Conservation (phyloP, 495 filamentous ascomycete genomes). For the Aspergillus ellipticus region DNA sequence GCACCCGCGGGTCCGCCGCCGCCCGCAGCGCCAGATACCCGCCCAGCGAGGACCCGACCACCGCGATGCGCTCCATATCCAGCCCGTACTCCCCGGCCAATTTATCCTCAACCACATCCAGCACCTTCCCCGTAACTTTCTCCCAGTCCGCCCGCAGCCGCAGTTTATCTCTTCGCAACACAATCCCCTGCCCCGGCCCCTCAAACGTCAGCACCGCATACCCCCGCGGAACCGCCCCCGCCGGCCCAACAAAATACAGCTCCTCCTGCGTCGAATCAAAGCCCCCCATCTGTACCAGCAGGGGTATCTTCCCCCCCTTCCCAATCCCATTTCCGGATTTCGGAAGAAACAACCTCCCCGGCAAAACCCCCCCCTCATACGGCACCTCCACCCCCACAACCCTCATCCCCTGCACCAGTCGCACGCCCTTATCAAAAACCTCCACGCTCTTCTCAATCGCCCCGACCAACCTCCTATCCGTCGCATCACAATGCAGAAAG, state of each 20-base stretch:
- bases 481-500: slow-evolving; percentile 27
- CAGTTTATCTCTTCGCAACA: slow-evolving; percentile 29
- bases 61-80: slow-evolving; percentile 36
- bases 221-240: slow-evolving; percentile 26
- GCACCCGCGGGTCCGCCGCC: slow-evolving; percentile 39
- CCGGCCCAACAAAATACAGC: slow-evolving; percentile 31
- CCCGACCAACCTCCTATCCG: slow-evolving; percentile 16
- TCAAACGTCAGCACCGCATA: slow-evolving; percentile 49
- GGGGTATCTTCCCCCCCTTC: slow-evolving; percentile 16
- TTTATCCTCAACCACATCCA: slow-evolving; percentile 26
- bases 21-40: slow-evolving; percentile 41
- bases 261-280: slow-evolving; percentile 47
- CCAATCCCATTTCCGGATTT: slow-evolving; percentile 6
- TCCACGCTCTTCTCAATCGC: neutral
- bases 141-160: slow-evolving; percentile 31
- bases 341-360: slow-evolving; percentile 13
- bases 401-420: no score
- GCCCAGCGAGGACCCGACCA: slow-evolving; percentile 40
- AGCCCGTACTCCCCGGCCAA: slow-evolving; percentile 26
- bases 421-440: no score
- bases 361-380: no score
- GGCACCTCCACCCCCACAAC: no score
- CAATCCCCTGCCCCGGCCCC: slow-evolving; percentile 48
- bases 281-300: slow-evolving; percentile 39
- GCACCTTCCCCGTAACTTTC: slow-evolving; percentile 20